phyloP scores from a whole-genome alignment of 305 asterid genomes.

The Plantago lanceolata region DNA sequence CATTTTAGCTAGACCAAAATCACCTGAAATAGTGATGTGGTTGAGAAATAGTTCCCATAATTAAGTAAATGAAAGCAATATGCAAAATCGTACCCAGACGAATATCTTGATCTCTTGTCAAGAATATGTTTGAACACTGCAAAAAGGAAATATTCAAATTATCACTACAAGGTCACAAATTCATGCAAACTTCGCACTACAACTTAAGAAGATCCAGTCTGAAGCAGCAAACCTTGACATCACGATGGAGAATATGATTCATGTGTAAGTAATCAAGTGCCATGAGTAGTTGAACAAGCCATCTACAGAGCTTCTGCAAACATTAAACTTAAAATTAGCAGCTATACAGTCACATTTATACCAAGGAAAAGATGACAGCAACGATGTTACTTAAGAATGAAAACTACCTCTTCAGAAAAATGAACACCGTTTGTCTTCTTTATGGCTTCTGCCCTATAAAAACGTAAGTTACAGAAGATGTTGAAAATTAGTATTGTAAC shows the following conservation, averaged over 20 bases:
- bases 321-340: slow-evolving; percentile 15
- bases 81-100: slow-evolving; percentile 65
- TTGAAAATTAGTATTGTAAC: slow-evolving; percentile 20
- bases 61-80: slow-evolving; percentile 15
- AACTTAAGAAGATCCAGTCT: slow-evolving; percentile 20
- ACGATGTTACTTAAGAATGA: neutral
- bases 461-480: slow-evolving; percentile 24
- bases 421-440: slow-evolving; percentile 65
- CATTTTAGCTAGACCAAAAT: slow-evolving; percentile 91
- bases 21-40: slow-evolving; percentile 53
- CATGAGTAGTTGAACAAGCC: slow-evolving; percentile 91
- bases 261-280: slow-evolving; percentile 89
- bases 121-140: slow-evolving; percentile 95
- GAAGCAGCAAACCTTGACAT: slow-evolving; percentile 64
- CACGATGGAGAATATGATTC: slow-evolving; percentile 86
- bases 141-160: slow-evolving; percentile 19
- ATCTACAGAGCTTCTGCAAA: slow-evolving; percentile 71
- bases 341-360: slow-evolving; percentile 4
- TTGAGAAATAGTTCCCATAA: slow-evolving; percentile 27
- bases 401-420: slow-evolving; percentile 78
- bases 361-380: slow-evolving; percentile 14
- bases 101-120: slow-evolving; percentile 81
- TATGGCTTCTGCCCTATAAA: slow-evolving; percentile 78
- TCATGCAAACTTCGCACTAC: slow-evolving; percentile 4
- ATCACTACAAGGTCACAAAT: slow-evolving; percentile 5